These are phyloP conservation scores for Tympanopsis confertula DNA, from an alignment of 2,329 filamentous ascomycete genomes.

Conservation along the genomic window DNA sequence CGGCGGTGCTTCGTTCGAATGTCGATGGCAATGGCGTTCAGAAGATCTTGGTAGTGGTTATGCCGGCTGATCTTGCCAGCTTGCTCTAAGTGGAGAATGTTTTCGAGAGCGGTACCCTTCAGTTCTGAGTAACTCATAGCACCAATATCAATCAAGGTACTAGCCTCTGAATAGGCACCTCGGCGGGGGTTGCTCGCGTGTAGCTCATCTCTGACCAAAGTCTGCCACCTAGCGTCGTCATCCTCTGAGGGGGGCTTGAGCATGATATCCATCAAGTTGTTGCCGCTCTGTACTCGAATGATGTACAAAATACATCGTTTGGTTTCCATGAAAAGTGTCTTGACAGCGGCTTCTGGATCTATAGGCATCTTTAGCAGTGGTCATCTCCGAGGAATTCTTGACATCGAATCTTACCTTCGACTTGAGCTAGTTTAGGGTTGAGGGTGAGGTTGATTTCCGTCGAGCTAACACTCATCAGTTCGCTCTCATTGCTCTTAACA, in stretches of 20 bases:
- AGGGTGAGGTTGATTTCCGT: slow-evolving; percentile 85
- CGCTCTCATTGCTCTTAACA: slow-evolving; percentile 90
- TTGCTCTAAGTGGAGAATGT: slow-evolving; percentile 80
- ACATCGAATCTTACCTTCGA: slow-evolving; percentile 36
- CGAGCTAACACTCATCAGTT: slow-evolving; percentile 76
- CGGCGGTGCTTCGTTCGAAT: slow-evolving; percentile 94
- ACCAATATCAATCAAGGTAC: slow-evolving; percentile 72
- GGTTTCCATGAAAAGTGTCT: slow-evolving; percentile 93
- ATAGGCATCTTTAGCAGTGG: not conserved
- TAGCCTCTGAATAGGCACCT: slow-evolving; percentile 80
- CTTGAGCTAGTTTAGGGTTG: slow-evolving; percentile 77
- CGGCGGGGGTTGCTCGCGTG: slow-evolving; percentile 53
- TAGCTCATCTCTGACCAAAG: slow-evolving; percentile 73
- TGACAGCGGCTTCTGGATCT: slow-evolving; percentile 84
- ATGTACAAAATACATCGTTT: slow-evolving; percentile 96
- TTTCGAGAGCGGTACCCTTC: slow-evolving; percentile 86
- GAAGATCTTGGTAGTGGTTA: slow-evolving; percentile 93
- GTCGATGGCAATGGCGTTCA: slow-evolving; percentile 92
- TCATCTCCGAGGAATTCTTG: not conserved
- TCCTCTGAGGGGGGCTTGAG: slow-evolving; percentile 78
- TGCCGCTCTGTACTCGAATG: slow-evolving; percentile 85
- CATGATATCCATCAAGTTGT: slow-evolving; percentile 88
- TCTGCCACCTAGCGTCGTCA: slow-evolving; percentile 80
- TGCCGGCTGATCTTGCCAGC: slow-evolving; percentile 76
- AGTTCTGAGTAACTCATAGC: slow-evolving; percentile 82